Conservation (phyloP, 73 alveolate species). For the Loxodes magnus region DNA sequence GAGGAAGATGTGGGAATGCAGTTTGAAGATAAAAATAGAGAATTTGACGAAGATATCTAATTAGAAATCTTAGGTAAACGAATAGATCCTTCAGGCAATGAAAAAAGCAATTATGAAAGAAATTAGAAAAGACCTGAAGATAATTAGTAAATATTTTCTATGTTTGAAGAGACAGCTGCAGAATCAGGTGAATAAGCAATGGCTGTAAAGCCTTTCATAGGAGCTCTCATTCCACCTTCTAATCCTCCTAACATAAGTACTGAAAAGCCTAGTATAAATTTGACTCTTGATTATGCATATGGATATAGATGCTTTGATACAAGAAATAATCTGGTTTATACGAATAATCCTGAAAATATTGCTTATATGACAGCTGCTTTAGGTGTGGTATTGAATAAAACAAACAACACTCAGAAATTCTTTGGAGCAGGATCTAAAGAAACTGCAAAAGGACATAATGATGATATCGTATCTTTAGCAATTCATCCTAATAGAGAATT, state of each 20-base stretch:
- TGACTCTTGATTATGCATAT: constrained; percentile 79
- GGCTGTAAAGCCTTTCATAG: constrained; percentile 73
- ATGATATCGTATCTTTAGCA: constrained; percentile 82
- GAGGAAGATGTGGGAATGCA: no score
- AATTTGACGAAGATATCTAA: constrained; percentile 6
- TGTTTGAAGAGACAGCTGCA: constrained; percentile 60
- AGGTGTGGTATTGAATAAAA: constrained; percentile 80
- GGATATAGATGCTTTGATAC: constrained; percentile 93
- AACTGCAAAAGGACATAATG: constrained; percentile 69
- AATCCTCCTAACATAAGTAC: constrained; percentile 31
- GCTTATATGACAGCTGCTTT: constrained; percentile 91
- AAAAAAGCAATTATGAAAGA: constrained; percentile 18
- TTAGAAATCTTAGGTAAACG: constrained; percentile 3
- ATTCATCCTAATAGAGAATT: constrained; percentile 57
- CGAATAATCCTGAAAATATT: constrained; percentile 56
- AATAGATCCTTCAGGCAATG: constrained; percentile 47
- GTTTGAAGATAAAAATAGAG: no score
- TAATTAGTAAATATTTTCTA: constrained; percentile 13
- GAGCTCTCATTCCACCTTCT: constrained; percentile 64
- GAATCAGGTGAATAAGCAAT: constrained; percentile 62
- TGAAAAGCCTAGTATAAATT: constrained; percentile 66
- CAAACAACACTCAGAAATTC: constrained; percentile 67
- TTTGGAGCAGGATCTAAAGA: constrained; percentile 67
- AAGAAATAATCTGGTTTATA: constrained; percentile 79
- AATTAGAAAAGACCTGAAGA: constrained; percentile 33